A percentile compares a stretch with the other conserved stretches of the same genome.
These are phyloP conservation scores for Kwoniella sp. DNA, from an alignment of 768 basidiomycete species.

Conservation along the genomic window DNA sequence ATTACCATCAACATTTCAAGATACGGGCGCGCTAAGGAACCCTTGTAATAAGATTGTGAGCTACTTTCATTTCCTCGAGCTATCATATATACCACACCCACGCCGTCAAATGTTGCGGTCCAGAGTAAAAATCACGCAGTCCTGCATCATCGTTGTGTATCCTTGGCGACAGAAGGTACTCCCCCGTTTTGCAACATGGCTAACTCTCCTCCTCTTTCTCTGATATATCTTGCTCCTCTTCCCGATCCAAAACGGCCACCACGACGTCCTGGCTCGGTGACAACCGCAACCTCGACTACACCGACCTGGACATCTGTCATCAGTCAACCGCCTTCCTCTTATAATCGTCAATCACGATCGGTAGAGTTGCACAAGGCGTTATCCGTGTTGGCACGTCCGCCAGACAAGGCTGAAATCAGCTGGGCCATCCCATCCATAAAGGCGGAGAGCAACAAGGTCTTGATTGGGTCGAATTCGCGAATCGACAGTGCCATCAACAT, in stretches of 20 bases:
- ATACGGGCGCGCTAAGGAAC: no score
- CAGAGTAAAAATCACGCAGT: background rate
- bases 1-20: no score
- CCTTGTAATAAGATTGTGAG: no score
- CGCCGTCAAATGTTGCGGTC: no score
- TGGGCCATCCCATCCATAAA: background rate
- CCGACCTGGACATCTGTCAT: background rate
- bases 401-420: background rate
- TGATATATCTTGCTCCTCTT: constrained; percentile 7
- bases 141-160: background rate
- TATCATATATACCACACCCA: no score
- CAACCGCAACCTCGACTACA: background rate
- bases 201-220: constrained; percentile 11
- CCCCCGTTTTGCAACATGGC: background rate
- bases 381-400: background rate
- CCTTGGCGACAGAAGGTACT: background rate
- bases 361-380: constrained; percentile 2
- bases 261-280: constrained; percentile 4
- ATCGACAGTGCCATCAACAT: background rate
- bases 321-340: constrained; percentile 5
- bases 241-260: background rate
- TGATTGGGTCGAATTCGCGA: no score
- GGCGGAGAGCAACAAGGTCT: background rate
- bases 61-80: no score
- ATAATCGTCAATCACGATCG: constrained; percentile 3